Base-by-base conservation (phyloP, 179 eudicot genomes). In the Amaranthus tricolor region DNA sequence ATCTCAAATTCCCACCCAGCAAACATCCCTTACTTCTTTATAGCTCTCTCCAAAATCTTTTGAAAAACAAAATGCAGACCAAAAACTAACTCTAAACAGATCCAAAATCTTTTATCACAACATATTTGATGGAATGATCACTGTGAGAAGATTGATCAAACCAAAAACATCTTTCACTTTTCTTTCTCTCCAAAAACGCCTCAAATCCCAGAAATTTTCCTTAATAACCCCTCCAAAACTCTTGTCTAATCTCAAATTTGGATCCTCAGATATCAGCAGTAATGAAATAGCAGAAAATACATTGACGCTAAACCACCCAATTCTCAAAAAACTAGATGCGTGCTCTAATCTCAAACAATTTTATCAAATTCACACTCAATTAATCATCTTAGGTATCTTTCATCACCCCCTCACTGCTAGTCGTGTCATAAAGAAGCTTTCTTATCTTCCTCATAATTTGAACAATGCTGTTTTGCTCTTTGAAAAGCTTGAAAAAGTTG, bases 291-390 rank as follows among this genome's bases (percentile, higher is more conserved):
- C 60, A 1, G 54, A n/a, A 69, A 73, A 71, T 72, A 73, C 63
- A 49, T 76, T 89, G 47, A 75, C 59, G 2, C 73, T 87, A 31
- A 70, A 68, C 76, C 86, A 89, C 77, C 90, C 87, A 56, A 52
- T 87, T 65, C 85, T 89, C 68, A 85, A 80, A 43, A 81, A 66
- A 20, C 56, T 89, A 74, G 89, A 89, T 6, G 73, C 83, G 6
- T 81, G 70, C 78, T 65, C 44, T 51, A 64, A 54, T 59, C 52
- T 84, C 19, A 62, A 53, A 14, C 84, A 84, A 61, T 78, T 89
- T 79, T 71, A 84, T 53, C 90, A 89, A 84, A 68, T 82, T 47
- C 90, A 82, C 7, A 62, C 86, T 79, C 93, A 89, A 68, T 81
- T 89, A 66, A 65, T 81, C 21, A 64, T 84, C 48, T 85, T 85